Conservation (phyloP, 176 grass and related monocot genomes). For the Alloteropsis semialata region DNA sequence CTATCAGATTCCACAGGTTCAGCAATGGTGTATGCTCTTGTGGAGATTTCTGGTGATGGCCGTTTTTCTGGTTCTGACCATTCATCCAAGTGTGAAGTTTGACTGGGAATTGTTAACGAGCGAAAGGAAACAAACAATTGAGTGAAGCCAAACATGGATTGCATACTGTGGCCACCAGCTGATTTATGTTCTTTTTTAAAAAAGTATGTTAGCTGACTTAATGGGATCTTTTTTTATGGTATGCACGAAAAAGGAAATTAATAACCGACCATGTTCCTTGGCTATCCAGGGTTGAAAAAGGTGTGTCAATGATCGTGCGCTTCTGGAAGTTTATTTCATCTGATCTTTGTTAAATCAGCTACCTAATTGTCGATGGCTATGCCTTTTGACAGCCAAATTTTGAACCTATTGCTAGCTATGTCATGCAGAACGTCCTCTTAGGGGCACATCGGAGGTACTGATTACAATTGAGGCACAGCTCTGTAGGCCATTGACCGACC, state of each 20-base stretch:
- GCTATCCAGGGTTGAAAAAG: conserved; percentile 13
- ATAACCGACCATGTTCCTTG: background rate
- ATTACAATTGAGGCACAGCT: background rate
- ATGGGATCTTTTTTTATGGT: background rate
- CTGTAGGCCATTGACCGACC: background rate
- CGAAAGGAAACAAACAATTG: background rate
- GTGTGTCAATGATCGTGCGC: background rate
- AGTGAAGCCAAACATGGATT: background rate
- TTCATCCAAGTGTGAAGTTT: conserved; percentile 7
- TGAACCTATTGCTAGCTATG: background rate
- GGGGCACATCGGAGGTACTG: background rate
- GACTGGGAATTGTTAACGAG: background rate
- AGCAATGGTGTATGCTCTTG: conserved; percentile 61
- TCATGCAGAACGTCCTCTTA: background rate
- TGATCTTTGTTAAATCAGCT: background rate
- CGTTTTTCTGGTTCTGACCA: background rate
- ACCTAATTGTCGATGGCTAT: background rate
- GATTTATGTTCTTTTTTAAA: background rate
- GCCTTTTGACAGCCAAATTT: conserved; percentile 7
- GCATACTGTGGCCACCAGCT: background rate
- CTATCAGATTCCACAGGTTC: conserved; percentile 69
- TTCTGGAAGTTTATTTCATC: background rate
- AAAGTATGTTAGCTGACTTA: background rate
- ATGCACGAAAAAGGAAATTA: background rate
- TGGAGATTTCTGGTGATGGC: conserved; percentile 65